phyloP scores from a whole-genome alignment of 306 rosid genomes.

The Trifolium dubium region DNA sequence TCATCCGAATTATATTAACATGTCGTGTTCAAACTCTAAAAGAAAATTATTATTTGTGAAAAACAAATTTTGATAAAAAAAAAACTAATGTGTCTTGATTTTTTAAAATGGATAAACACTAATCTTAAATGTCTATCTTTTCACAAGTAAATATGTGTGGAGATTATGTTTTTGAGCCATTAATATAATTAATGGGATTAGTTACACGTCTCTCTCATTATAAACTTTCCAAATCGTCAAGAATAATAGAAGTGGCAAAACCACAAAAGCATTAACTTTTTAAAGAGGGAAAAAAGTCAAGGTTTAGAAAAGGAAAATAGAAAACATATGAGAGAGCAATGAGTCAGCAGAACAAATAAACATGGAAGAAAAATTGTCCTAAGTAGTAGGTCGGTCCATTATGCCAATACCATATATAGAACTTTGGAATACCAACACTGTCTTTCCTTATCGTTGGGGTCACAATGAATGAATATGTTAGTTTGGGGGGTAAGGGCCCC shows the following conservation, averaged over 20 bases:
- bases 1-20: too few relatives aligned
- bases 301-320: slow-evolving; percentile 19
- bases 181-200: slow-evolving; percentile 35
- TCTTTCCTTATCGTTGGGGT: slow-evolving; percentile 37
- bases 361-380: slow-evolving; percentile 32
- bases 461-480: slow-evolving; percentile 45
- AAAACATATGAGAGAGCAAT: slow-evolving; percentile 36
- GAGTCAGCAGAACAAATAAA: slow-evolving; percentile 50
- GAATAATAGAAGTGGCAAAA: slow-evolving; percentile 31
- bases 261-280: slow-evolving; percentile 39
- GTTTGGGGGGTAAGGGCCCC: slow-evolving; percentile 37
- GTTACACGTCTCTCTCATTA: slow-evolving; percentile 44
- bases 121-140: too few relatives aligned
- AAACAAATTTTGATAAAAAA: too few relatives aligned
- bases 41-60: too few relatives aligned
- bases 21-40: too few relatives aligned
- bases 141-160: background rate
- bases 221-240: slow-evolving; percentile 30
- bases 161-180: background rate
- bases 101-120: too few relatives aligned
- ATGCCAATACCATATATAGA: slow-evolving; percentile 27
- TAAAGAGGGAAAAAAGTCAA: slow-evolving; percentile 31
- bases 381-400: slow-evolving; percentile 14
- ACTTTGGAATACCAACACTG: slow-evolving; percentile 26
- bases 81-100: too few relatives aligned